Base-by-base conservation (phyloP, 345 rosid genomes). In the Eucalyptus urophylla region DNA sequence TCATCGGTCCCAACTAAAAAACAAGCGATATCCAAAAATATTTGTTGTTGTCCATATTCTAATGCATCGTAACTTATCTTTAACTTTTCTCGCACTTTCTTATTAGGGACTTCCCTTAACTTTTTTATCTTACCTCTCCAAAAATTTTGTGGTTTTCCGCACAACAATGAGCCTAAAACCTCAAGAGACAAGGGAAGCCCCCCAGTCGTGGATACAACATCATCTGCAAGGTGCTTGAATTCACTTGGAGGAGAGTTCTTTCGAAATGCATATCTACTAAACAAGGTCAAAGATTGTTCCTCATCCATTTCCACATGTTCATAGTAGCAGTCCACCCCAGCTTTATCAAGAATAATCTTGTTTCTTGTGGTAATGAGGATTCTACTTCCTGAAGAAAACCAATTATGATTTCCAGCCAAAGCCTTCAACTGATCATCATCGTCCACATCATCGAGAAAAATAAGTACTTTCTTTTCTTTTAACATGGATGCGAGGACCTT, bases 401-500 rank as follows among this genome's bases (percentile, higher is more conserved):
- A 51, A 17, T 51, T 51, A 51, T 17, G 56, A 51, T 51, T 17
- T 51, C 56, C 56, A 51, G 56, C 56, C 56, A 51, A 17, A 51
- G 4, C 56, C 56, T 51, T 51, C 56, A 51, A 51, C 0, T 51
- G 56, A 51, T 51, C 22, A 17, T 51, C 4, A 51, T 51, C 0
- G 4, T 51, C 56, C 9, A 51, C 56, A 7, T 51, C 56, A 51
- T 54, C 60, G 3, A 51, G 56, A 51, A 51, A 9, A 17, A 51
- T 51, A 2, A 51, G 22, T 17, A 51, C 56, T 51, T 51, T 51
- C 56, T 7, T 51, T 51, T 3, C 0, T 3, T 3, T 51, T 4
- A 0, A 51, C 22, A 0, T 51, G 22, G 56, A 51, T 17, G 56
- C 17, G 22, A 51, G 22, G 0, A 51, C 0, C 56, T 0, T 7